Evolutionary conservation across 2,329 filamentous ascomycete species (phyloP).

Genomic region (Pyrenophora tritici-repentis): DNA sequence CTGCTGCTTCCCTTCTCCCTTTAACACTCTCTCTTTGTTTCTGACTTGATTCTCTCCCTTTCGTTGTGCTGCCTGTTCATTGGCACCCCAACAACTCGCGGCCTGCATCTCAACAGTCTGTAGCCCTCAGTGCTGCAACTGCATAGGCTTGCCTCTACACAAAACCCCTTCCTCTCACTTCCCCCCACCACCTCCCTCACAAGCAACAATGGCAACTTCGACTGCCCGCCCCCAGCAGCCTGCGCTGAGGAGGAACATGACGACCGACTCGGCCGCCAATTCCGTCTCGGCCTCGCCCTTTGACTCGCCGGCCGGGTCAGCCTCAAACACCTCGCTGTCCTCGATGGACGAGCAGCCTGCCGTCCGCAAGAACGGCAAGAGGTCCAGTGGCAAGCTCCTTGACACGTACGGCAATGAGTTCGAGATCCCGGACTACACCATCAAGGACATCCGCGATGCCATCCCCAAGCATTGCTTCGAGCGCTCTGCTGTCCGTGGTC

Average conservation of each 20-base stretch:
- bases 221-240: slow-evolving; percentile 60
- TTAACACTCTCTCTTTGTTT: slow-evolving; percentile 6
- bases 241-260: slow-evolving; percentile 51
- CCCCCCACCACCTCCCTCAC: neutral
- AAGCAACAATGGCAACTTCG: slow-evolving; percentile 52
- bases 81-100: slow-evolving; percentile 20
- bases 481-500: slow-evolving; percentile 75
- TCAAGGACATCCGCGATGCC: slow-evolving; percentile 95
- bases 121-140: slow-evolving; percentile 18
- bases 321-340: slow-evolving; percentile 88
- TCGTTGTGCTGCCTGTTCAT: slow-evolving; percentile 4
- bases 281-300: slow-evolving; percentile 61
- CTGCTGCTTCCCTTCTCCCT: slow-evolving; percentile 7
- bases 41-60: slow-evolving; percentile 1
- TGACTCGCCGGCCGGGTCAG: slow-evolving; percentile 66
- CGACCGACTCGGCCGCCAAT: slow-evolving; percentile 59
- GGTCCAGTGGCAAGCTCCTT: slow-evolving; percentile 66
- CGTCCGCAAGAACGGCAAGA: slow-evolving; percentile 42
- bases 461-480: slow-evolving; percentile 98
- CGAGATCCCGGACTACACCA: slow-evolving; percentile 90
- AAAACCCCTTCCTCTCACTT: neutral
- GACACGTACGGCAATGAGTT: slow-evolving; percentile 97
- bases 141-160: slow-evolving; percentile 9
- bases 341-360: slow-evolving; percentile 71
- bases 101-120: slow-evolving; percentile 32